phyloP scores from a whole-genome alignment of 1,284 basidiomycete species.

The Pseudozyma pruni region DNA sequence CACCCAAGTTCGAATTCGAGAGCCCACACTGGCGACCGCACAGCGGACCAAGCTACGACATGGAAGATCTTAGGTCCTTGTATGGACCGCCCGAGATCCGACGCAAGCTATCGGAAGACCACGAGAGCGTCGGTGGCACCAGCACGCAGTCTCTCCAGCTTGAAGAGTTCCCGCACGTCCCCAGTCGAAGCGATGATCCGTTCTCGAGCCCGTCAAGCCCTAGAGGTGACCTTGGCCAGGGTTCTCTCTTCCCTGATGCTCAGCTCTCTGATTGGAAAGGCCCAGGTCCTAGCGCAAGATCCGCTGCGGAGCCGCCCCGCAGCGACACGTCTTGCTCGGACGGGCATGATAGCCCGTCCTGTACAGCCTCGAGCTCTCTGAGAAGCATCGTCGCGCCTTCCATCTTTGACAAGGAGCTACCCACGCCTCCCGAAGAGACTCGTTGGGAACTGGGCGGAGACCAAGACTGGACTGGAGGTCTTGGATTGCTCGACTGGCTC shows the following conservation, averaged over 20 bases:
- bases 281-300: no score
- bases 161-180: slow-evolving; percentile 11
- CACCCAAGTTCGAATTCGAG: no score
- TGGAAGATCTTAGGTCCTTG: no score
- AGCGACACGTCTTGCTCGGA: no score
- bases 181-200: slow-evolving; percentile 1
- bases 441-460: not conserved
- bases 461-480: slow-evolving; percentile 2
- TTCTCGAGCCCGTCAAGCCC: slow-evolving; percentile 4
- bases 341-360: not conserved
- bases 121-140: slow-evolving; percentile 15
- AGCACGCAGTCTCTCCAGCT: slow-evolving; percentile 13
- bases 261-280: no score
- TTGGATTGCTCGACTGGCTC: slow-evolving; percentile 6
- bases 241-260: no score
- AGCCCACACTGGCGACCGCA: no score
- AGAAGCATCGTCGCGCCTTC: slow-evolving; percentile 11
- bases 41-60: no score
- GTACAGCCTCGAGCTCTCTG: slow-evolving; percentile 12
- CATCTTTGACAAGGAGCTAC: slow-evolving; percentile 32
- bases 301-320: no score
- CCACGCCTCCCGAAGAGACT: slow-evolving; percentile 1
- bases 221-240: not conserved
- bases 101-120: slow-evolving; percentile 3
- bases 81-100: no score